Conservation (phyloP, 2,329 filamentous ascomycete genomes). For the Apiospora pterosperma region DNA sequence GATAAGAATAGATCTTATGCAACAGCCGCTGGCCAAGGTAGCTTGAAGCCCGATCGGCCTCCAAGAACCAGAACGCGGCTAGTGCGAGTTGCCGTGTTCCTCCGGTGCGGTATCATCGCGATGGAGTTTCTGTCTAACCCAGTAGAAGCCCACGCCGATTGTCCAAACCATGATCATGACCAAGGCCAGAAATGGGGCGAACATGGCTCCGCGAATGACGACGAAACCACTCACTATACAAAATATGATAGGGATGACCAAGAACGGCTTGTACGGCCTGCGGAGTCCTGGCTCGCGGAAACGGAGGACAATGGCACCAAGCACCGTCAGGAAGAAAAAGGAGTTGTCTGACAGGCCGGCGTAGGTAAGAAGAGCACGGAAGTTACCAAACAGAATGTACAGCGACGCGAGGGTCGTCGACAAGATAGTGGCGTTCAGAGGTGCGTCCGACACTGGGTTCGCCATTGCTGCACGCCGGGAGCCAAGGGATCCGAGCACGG, state of each 20-base stretch:
- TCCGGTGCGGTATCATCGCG: no score
- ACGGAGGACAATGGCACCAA: conserved; percentile 55
- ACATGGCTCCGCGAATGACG: conserved; percentile 54
- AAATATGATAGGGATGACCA: conserved; percentile 50
- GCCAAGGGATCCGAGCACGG: conserved; percentile 41
- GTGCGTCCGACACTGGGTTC: conserved; percentile 40
- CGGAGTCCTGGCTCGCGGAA: conserved; percentile 51
- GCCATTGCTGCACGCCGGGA: conserved; percentile 11
- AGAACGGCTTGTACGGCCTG: conserved; percentile 52
- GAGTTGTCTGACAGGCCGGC: conserved; percentile 58
- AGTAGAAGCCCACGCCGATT: conserved; percentile 43
- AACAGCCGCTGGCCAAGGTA: background rate
- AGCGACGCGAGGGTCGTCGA: conserved; percentile 46
- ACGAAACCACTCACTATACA: conserved; percentile 57
- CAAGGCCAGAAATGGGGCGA: conserved; percentile 51
- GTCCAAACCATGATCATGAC: conserved; percentile 50
- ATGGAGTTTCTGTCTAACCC: background rate
- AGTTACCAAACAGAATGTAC: conserved; percentile 59
- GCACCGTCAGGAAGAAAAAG: conserved; percentile 61
- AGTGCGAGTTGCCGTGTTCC: background rate
- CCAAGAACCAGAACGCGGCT: background rate
- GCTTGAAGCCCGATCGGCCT: background rate
- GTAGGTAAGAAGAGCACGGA: conserved; percentile 58
- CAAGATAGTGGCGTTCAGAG: conserved; percentile 51
- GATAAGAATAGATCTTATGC: background rate